These are phyloP conservation scores for Wickerhamiella kazuoi DNA, from an alignment of 805 yeast species.

Conservation along the genomic window DNA sequence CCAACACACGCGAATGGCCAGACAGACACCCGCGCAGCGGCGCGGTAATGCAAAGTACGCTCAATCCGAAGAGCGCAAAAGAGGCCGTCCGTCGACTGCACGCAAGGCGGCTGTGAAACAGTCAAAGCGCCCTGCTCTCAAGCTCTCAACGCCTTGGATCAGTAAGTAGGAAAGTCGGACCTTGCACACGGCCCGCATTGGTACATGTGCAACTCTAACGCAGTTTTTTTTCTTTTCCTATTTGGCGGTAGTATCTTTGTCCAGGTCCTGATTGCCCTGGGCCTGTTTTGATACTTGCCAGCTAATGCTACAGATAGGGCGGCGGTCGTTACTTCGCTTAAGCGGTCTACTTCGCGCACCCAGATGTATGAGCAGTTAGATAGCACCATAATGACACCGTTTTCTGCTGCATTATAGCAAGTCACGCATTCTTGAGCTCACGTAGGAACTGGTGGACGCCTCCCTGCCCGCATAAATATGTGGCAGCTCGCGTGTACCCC, in stretches of 20 bases:
- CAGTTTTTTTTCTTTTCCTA: conserved; percentile 39
- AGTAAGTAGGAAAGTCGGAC: background rate
- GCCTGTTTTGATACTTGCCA: too few relatives aligned
- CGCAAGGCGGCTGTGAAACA: background rate
- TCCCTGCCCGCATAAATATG: too few relatives aligned
- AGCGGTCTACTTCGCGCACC: too few relatives aligned
- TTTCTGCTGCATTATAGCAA: too few relatives aligned
- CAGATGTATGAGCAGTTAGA: too few relatives aligned
- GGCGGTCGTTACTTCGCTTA: too few relatives aligned
- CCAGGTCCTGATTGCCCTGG: conserved; percentile 32
- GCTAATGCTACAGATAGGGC: too few relatives aligned
- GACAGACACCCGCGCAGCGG: conserved; percentile 74
- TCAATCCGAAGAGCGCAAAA: conserved; percentile 49
- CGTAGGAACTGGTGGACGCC: too few relatives aligned
- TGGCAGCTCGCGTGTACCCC: too few relatives aligned
- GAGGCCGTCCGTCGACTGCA: conserved; percentile 40
- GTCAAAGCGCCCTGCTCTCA: background rate
- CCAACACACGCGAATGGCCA: background rate
- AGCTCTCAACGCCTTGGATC: background rate
- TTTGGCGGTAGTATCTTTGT: conserved; percentile 70
- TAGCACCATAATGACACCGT: too few relatives aligned
- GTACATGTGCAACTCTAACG: conserved; percentile 1
- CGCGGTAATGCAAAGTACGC: conserved; percentile 73
- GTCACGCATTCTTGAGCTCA: too few relatives aligned
- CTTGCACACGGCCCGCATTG: background rate